Conservation (phyloP, 148 eudicot genomes). For the Limonium bicolor region DNA sequence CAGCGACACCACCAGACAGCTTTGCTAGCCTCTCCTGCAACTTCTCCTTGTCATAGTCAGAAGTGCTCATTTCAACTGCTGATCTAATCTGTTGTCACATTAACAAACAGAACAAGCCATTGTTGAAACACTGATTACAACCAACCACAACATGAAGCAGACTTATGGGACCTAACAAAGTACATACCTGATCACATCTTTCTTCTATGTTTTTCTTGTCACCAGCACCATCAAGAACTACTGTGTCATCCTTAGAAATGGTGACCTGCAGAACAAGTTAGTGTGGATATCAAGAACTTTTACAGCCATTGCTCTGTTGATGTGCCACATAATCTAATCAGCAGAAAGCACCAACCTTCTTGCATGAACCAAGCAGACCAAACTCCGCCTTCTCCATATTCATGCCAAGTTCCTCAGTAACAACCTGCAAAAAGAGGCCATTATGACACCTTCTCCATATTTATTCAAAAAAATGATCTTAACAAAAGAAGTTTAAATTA, state of each 20-base stretch:
- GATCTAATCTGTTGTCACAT: conserved; percentile 44
- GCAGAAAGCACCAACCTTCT: conserved; percentile 31
- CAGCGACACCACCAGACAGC: conserved; percentile 95
- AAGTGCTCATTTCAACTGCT: conserved; percentile 47
- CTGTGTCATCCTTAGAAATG: conserved; percentile 80
- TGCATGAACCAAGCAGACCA: conserved; percentile 82
- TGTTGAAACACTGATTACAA: neutral
- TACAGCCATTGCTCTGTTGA: neutral
- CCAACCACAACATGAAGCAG: neutral
- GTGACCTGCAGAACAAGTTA: conserved; percentile 34
- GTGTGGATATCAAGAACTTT: neutral
- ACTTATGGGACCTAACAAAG: neutral
- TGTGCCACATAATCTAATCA: neutral
- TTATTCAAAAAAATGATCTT: too few species aligned
- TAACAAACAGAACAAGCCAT: neutral
- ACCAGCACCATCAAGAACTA: conserved; percentile 91
- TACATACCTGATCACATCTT: conserved; percentile 79
- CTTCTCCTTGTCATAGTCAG: conserved; percentile 85
- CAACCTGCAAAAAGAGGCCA: conserved; percentile 31
- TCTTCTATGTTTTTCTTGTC: conserved; percentile 76
- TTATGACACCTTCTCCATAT: neutral
- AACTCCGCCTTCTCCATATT: conserved; percentile 64
- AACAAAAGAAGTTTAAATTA: conserved; percentile 6
- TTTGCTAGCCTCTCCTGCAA: conserved; percentile 85
- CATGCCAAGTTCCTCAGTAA: conserved; percentile 92